Base-by-base conservation (phyloP, 345 rosid species). In the Erucastrum elatum region DNA sequence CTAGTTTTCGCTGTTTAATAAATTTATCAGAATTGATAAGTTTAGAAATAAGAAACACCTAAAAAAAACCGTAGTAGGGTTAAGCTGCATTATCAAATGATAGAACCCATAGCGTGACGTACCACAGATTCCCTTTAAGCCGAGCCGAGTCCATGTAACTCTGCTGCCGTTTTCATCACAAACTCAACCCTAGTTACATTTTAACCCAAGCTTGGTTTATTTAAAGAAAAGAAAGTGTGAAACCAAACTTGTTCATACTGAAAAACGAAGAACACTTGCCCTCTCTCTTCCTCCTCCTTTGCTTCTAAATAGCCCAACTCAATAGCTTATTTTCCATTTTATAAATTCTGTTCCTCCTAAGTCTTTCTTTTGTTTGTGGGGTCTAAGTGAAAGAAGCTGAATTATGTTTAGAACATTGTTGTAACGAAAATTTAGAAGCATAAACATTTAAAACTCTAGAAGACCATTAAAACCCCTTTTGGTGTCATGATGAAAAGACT, bases 401-500 rank as follows among this genome's bases (percentile, higher is more conserved):
- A 82, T 11, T 72, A 59, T 65, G 72, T 80, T 62, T 58, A 62
- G 65, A 77, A 68, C 75, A 81, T 70, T 72, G 77, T 62, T 64
- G 70, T 65, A 66, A 60, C 11, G 27, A 72, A 51, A 68, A 1
- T 12, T 70, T 51, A 62, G 10, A 49, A 53, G 10, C 7, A 15
- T 2, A 16, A 9, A 7, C 25, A 1, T 49, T n/a, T 1, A 30
- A 37, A 30, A 37, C 44, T 35, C 8, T 11, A 37, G 4, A 66
- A 27, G 9, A 4, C 15, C 15, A 17, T 44, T n/a, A 25, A n/a
- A 34, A 11, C 16, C 27, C 4, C 3, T 4, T 6, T 6, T n/a
- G 55, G 46, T 34, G 77, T 34, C 83, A 94, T 92, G 97, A 94
- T 92, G 98, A 94, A 94, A 89, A 88, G 97, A 82, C 93, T 85